Base-by-base conservation (phyloP, 176 grass and related monocot genomes). In the Secale cereale region DNA sequence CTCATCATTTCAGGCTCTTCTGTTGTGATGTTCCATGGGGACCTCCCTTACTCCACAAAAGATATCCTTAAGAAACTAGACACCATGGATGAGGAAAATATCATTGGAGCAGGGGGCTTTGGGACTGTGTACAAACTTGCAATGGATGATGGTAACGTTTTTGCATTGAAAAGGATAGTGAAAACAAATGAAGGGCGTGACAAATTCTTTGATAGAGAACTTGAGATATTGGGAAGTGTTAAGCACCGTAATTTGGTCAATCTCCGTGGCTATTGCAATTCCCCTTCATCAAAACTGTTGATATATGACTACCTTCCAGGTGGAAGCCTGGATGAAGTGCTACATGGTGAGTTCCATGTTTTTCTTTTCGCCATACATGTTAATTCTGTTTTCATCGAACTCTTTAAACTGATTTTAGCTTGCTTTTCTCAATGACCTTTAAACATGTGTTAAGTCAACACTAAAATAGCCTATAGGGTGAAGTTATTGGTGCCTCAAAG, bases 231-330 rank as follows among this genome's bases (percentile, higher is more conserved):
- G 84, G 97, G 97, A 78, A 96, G 97, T 25, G 94, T 99, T 82
- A 99, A 99, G 70, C 97, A 99, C 89, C 91, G 97, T 7, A 94
- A 96, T 96, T 82, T 99, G 84, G 97, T 99, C 63, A 99, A 99
- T 86, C 93, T 99, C 32, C 91, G 97, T 71, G 94, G 97, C n/a
- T 99, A 99, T 77, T 99, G 97, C 82, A 99, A 99, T 77, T 99
- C 97, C 35, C 88, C 97, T 83, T 92, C 91, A 4, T 94, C 93
- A 60, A 96, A 99, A 86, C 83, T 99, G 31, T 88, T 99, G 83
- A 94, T 99, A 78, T 99, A 99, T 91, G 97, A 99, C 79, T 99
- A 89, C 86, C 87, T 99, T 81, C 94, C 88, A 82, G 94, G 97
- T 86, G 97, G 97, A 79, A 99, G 90, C 86, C 91, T 99, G 65